Conservation (phyloP, 495 filamentous ascomycete species). For the Annulohypoxylon bovei region DNA sequence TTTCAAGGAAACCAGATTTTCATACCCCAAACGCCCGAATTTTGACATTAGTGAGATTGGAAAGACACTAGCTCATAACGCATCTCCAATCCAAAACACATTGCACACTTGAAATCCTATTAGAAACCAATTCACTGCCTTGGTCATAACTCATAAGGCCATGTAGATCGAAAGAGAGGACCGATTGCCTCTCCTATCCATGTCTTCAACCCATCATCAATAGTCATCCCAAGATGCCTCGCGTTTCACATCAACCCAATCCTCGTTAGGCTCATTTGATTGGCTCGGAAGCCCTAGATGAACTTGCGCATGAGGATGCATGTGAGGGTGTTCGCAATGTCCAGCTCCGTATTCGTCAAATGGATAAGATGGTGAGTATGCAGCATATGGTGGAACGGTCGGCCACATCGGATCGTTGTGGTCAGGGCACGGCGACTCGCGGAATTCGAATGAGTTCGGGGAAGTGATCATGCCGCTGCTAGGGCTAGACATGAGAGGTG, state of each 20-base stretch:
- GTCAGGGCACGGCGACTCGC: slow-evolving; percentile 34
- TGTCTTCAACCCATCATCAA: too few relatives aligned
- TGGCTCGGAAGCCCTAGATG: slow-evolving; percentile 37
- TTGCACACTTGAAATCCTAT: background rate
- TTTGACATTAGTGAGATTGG: background rate
- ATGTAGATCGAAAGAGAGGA: background rate
- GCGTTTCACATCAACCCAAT: slow-evolving; percentile 48
- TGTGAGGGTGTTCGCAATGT: slow-evolving; percentile 43
- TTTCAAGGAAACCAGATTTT: background rate
- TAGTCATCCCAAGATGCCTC: slow-evolving; percentile 35
- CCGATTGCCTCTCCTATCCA: background rate
- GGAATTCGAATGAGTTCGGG: slow-evolving; percentile 39
- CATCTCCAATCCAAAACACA: background rate
- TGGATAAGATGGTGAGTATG: slow-evolving; percentile 39
- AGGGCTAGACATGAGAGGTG: slow-evolving; percentile 42
- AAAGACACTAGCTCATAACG: background rate
- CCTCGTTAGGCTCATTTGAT: slow-evolving; percentile 43
- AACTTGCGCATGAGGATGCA: slow-evolving; percentile 41
- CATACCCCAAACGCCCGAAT: background rate
- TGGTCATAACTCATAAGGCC: background rate
- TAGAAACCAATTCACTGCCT: background rate
- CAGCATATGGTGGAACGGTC: slow-evolving; percentile 16
- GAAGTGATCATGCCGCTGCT: slow-evolving; percentile 44
- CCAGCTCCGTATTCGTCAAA: slow-evolving; percentile 38
- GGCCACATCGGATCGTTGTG: slow-evolving; percentile 44